Base-by-base conservation (phyloP, 768 basidiomycete genomes). In the Xanthoconium stramineum region DNA sequence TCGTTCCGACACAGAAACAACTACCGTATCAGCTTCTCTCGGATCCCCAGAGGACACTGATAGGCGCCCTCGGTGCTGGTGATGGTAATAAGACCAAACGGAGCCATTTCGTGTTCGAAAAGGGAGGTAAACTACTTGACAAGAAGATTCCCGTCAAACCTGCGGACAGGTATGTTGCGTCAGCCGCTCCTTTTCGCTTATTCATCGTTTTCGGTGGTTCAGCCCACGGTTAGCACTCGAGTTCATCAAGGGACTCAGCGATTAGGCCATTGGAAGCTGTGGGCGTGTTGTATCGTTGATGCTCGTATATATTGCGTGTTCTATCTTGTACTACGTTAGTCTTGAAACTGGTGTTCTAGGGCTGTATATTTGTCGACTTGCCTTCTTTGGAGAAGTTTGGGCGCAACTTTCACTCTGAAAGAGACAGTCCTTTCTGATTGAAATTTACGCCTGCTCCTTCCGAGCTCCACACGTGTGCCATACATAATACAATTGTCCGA, bases 21-120 rank as follows among this genome's bases (percentile, higher is more conserved):
- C 81, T 98, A 24, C 91, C 87, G 15, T 98, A 93, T 68, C 82
- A 88, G 4, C 76, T 97, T 1, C 79, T 98, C 32, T 96, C 91
- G 7, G 95, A 98, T 69, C 91, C 88, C n/a, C 84, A 93, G 68
- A 83, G 86, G 46, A 69, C 78, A 24, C 78, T 98, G 32, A 91
- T 98, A 61, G 79, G 80, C 35, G 88, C 85, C 3, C 79, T 98
- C 29, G 95, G 94, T 15, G 91, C 91, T 14, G 86, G 80, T 0
- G 83, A 82, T 36, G 85, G 86, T 10, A 89, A 86, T 36, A 90
- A 84, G 76, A 92, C 91, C 50, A 91, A 91, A 75, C 84, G 95
- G 14, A 94, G 91, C 61, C 94, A 96, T 71, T 97, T 96, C 72
- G 83, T 98, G 62, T 96, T 98, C 63, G 90, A 84, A 62, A 89